These are phyloP conservation scores for Globisporangium iwayamae DNA, from an alignment of 352 stramenopile genomes.

Conservation along the genomic window DNA sequence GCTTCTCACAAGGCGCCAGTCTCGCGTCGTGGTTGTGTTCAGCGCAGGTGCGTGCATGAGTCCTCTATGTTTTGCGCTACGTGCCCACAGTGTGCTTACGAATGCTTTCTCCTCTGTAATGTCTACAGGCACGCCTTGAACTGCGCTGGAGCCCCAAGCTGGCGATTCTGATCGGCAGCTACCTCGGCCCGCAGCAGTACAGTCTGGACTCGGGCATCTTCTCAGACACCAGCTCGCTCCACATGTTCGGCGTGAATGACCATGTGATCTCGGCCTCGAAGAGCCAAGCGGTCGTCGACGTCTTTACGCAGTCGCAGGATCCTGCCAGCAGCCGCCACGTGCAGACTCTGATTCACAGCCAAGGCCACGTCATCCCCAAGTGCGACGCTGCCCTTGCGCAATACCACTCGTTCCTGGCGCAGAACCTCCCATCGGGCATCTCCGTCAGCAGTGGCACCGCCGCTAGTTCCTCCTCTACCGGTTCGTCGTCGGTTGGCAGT, in stretches of 20 bases:
- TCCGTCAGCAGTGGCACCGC: conserved; percentile 8
- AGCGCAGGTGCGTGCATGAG: conserved; percentile 30
- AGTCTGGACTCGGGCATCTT: conserved; percentile 46
- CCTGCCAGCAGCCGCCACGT: conserved; percentile 24
- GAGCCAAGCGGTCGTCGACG: conserved; percentile 61
- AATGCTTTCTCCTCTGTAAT: too few relatives aligned
- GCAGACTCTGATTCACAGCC: conserved; percentile 55
- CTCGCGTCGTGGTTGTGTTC: conserved; percentile 82
- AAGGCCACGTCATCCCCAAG: conserved; percentile 82
- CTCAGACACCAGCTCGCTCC: conserved; percentile 53
- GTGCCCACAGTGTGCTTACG: too few relatives aligned
- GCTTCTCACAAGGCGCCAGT: conserved; percentile 80
- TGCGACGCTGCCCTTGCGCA: conserved; percentile 42
- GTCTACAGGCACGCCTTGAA: conserved; percentile 37
- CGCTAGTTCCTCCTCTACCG: background rate
- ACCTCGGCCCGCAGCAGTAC: conserved; percentile 60
- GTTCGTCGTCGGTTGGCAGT: conserved; percentile 9
- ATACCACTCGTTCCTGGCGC: conserved; percentile 54
- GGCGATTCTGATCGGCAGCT: conserved; percentile 74
- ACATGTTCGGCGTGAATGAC: conserved; percentile 80
- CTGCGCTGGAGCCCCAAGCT: conserved; percentile 67
- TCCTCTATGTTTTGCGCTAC: background rate
- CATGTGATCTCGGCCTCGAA: conserved; percentile 71
- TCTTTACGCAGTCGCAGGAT: conserved; percentile 41
- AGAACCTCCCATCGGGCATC: conserved; percentile 16